Base-by-base conservation (phyloP, 306 rosid genomes). In the Cicer cuneatum region DNA sequence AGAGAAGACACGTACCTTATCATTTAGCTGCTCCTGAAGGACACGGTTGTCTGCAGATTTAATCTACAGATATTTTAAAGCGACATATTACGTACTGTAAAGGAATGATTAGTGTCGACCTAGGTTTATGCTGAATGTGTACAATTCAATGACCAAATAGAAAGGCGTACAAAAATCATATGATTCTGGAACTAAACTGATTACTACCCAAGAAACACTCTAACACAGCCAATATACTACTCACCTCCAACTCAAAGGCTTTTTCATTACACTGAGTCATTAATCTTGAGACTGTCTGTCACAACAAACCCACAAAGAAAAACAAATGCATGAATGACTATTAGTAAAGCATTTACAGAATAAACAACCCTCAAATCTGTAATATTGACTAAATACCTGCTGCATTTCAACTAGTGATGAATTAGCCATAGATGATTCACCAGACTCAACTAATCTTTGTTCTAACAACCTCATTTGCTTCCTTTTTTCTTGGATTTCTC, bases 11-110 rank as follows among this genome's bases (percentile, higher is more conserved):
- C 69, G 13, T 65, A 90, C 99, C 97, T 90, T 95, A 83, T 89
- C 85, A 78, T 90, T 86, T 79, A 95, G 87, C 79, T 95, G 98
- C 62, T 95, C 98, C 81, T 95, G 97, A 58, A 95, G 99, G 43
- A 95, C 86, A 43, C 98, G 98, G 62, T 95, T 92, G 84, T 95
- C 99, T 7, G 99, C 98, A 24, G 98, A 89, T 86, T 90, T 92
- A 80, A 95, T 82, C 99, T 95, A 85, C 76, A 83, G 24, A 53
- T 43, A 69, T 60, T 61, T 63, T 58, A 66, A 74, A 63, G 24
- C 35, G 40, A 59, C 60, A 51, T 40, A 21, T 45, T 49, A 81
- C 40, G 49, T 10, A 63, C 49, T 49, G 53, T 57, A 58, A 43
- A 14, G 7, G 42, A 78, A 71, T 40, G 13, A 57, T 33, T 46